These are phyloP conservation scores for Chrysanthemum makinoi DNA, from an alignment of 129 eudicot species.

Conservation along the genomic window DNA sequence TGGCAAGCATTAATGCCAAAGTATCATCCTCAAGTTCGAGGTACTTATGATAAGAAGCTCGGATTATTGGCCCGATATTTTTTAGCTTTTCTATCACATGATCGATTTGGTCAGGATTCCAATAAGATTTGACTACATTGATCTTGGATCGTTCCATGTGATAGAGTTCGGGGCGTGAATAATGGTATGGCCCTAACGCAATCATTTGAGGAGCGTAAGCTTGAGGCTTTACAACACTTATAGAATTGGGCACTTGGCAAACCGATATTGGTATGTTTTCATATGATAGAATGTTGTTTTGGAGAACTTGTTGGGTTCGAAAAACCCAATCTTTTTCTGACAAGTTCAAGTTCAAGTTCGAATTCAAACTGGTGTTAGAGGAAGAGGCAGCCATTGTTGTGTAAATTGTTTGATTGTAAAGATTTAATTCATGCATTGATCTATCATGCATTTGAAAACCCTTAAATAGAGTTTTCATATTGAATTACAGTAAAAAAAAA, in stretches of 20 bases:
- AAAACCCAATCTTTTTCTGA: constrained; percentile 28
- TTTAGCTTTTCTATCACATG: constrained; percentile 27
- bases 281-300: background rate
- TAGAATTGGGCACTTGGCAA: constrained; percentile 28
- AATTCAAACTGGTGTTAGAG: constrained; percentile 15
- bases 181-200: constrained; percentile 34
- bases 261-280: constrained; percentile 19
- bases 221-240: constrained; percentile 29
- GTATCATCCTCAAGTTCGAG: constrained; percentile 31
- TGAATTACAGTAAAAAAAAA: too few relatives aligned
- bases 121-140: constrained; percentile 21
- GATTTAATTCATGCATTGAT: background rate
- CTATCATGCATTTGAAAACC: background rate
- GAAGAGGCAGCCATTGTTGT: constrained; percentile 17
- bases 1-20: constrained; percentile 37
- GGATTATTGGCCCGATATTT: constrained; percentile 25
- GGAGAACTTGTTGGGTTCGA: constrained; percentile 15
- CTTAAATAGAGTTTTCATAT: background rate
- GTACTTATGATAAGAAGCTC: constrained; percentile 38
- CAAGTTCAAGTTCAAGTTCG: constrained; percentile 1
- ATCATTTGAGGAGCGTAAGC: constrained; percentile 36
- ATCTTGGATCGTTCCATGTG: constrained; percentile 31
- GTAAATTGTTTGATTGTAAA: background rate
- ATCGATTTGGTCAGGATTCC: background rate
- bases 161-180: constrained; percentile 26